Percentiles rank a stretch among this genome's conserved stretches.
phyloP scores from a whole-genome alignment of 208 protist genomes.

The Phytomonas serpens region DNA sequence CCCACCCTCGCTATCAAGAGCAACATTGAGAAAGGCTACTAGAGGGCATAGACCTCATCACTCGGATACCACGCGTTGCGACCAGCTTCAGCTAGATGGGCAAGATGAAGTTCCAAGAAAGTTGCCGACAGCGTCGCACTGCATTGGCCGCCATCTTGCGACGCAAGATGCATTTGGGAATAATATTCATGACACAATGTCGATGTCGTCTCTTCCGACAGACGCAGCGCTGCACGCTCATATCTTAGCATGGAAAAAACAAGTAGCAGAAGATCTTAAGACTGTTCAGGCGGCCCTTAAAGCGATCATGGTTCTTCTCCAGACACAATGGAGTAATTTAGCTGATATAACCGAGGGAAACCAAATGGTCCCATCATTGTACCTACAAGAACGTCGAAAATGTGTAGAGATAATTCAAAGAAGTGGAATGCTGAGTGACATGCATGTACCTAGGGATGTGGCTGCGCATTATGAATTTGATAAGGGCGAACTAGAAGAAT shows the following conservation, averaged over 20 bases:
- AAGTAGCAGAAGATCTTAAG: slow-evolving; percentile 37
- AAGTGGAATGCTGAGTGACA: slow-evolving; percentile 70
- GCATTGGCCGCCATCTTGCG: neutral
- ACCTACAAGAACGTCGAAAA: slow-evolving; percentile 45
- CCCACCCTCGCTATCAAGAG: neutral
- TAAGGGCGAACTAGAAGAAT: slow-evolving; percentile 35
- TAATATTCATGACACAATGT: neutral
- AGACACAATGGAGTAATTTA: slow-evolving; percentile 28
- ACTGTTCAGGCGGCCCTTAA: slow-evolving; percentile 56
- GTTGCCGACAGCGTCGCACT: neutral
- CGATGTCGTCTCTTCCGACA: slow-evolving; percentile 17
- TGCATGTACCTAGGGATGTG: slow-evolving; percentile 53
- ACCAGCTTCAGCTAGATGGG: neutral
- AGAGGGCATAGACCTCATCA: neutral
- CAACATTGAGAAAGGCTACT: neutral
- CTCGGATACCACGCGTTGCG: neutral
- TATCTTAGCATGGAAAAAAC: slow-evolving; percentile 29
- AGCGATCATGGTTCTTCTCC: slow-evolving; percentile 51
- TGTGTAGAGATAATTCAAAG: slow-evolving; percentile 50
- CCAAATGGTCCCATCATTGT: slow-evolving; percentile 27
- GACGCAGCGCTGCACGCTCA: slow-evolving; percentile 20
- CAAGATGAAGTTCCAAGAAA: neutral
- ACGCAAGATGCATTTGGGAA: neutral
- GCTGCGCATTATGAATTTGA: slow-evolving; percentile 51
- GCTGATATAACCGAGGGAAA: slow-evolving; percentile 21